These are phyloP conservation scores for Cyberlindnera veronae DNA, from an alignment of 805 yeast species.

Conservation along the genomic window DNA sequence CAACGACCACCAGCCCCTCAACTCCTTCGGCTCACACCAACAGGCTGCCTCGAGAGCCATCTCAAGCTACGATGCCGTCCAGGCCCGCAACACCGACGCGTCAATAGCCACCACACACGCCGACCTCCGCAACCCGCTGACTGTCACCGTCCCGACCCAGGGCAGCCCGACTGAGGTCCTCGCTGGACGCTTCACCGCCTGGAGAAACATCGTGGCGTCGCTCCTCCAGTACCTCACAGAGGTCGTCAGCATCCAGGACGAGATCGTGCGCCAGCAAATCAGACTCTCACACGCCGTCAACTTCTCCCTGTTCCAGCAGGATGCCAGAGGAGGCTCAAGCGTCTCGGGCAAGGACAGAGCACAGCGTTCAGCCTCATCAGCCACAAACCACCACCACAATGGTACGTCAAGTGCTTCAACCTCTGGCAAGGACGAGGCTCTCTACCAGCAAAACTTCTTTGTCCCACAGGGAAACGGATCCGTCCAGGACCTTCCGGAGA, in stretches of 20 bases:
- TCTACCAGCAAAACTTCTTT: constrained; percentile 43
- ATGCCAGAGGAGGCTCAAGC: neutral
- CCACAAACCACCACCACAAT: too few species aligned
- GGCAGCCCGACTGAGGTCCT: constrained; percentile 84
- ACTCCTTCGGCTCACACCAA: constrained; percentile 7
- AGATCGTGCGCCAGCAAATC: constrained; percentile 76
- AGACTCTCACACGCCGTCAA: constrained; percentile 76
- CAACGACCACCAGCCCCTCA: constrained; percentile 9
- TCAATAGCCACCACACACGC: constrained; percentile 7
- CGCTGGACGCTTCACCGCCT: constrained; percentile 78
- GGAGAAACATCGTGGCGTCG: constrained; percentile 79
- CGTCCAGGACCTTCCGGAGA: constrained; percentile 76
- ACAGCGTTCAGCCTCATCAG: constrained; percentile 5
- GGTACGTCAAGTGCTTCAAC: constrained; percentile 30
- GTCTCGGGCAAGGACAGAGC: neutral
- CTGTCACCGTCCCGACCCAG: constrained; percentile 48
- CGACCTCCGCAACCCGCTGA: constrained; percentile 49
- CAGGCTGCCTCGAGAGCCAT: constrained; percentile 7
- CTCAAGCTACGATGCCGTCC: constrained; percentile 1
- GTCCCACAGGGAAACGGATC: constrained; percentile 77
- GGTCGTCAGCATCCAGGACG: constrained; percentile 82
- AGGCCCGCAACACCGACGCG: constrained; percentile 3
- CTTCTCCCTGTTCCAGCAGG: constrained; percentile 32
- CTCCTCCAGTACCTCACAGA: constrained; percentile 73
- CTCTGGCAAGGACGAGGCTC: constrained; percentile 15